phyloP scores from a whole-genome alignment of 73 alveolate genomes.

The Tetrahymena elliotti region DNA sequence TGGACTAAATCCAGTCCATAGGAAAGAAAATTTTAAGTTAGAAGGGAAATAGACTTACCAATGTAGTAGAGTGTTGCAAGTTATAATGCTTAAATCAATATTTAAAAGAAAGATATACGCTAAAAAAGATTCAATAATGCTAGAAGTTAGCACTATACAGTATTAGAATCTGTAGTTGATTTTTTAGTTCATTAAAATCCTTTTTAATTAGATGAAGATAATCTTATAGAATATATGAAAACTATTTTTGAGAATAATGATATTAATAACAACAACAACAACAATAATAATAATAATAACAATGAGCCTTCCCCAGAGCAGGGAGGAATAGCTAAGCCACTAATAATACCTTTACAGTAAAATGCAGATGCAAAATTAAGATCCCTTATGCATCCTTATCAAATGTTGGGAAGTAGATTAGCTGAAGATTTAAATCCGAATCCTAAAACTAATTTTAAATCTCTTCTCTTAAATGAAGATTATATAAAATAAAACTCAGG shows the following conservation, averaged over 20 bases:
- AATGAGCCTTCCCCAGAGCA: background rate
- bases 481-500: background rate
- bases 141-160: background rate
- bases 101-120: background rate
- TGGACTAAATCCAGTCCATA: background rate
- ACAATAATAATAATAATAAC: background rate
- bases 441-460: background rate
- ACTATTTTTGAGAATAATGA: background rate
- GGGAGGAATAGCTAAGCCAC: background rate
- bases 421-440: background rate
- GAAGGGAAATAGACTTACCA: background rate
- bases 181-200: background rate
- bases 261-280: background rate
- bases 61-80: background rate
- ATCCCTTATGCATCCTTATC: background rate
- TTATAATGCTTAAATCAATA: background rate
- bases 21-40: background rate
- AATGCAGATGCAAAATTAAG: background rate
- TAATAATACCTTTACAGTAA: background rate
- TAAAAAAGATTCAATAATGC: background rate
- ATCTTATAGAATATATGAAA: background rate
- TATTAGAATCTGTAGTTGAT: background rate
- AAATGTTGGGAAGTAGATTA: background rate
- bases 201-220: background rate
- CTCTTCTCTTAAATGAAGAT: background rate